Evolutionary conservation across 495 filamentous ascomycete species (phyloP), one percentile per base, ranked within the genome.

Genomic region (Aspergillus nidulans): DNA sequence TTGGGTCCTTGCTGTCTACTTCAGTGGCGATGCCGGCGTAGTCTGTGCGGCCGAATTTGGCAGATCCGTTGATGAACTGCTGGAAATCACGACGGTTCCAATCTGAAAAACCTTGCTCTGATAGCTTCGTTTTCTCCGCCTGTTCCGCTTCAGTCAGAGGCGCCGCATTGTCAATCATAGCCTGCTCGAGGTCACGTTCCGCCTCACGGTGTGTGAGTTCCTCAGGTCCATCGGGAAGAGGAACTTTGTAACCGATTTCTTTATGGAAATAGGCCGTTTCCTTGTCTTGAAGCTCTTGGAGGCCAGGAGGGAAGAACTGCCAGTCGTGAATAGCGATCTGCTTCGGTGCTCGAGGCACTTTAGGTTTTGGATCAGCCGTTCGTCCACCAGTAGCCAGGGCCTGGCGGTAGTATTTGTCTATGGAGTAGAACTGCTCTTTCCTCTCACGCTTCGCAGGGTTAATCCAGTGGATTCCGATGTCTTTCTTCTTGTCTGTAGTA

Each of bases 11-110:
- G 75, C 83, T 89, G 61, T 97, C 95, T 28, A 97, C 86, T 63
- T 99, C 95, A 15, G 85, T 83, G 6, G 92, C 83, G 62, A 99
- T 97, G 16, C 81, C 79, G 15, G 83, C 83, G 60, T 89, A 96
- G 65, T 92, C 86, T 20, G 82, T 82, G 21, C 92, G 88, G 12
- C 95, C 95, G 66, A 91, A 92, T 64, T 92, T 92, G 42, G 89
- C 94, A 18, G 89, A 92, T 20, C 91, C 90, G 64, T 97, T 95
- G 68, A 97, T 78, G 63, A 99, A 99, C 61, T 96, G 92, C 63
- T 97, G 92, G 78, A 97, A 99, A 69, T 99, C 95, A 63, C 95
- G 84, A 52, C 90, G 85, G 70, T 96, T 96, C 95, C 95, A 99
- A 39, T 90, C 83, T 2, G 82, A 85, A 65, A 99, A 99, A 21